These are phyloP conservation scores for Neopestalotiopsis sp. DNA, from an alignment of 2,329 filamentous ascomycete species.

Conservation along the genomic window DNA sequence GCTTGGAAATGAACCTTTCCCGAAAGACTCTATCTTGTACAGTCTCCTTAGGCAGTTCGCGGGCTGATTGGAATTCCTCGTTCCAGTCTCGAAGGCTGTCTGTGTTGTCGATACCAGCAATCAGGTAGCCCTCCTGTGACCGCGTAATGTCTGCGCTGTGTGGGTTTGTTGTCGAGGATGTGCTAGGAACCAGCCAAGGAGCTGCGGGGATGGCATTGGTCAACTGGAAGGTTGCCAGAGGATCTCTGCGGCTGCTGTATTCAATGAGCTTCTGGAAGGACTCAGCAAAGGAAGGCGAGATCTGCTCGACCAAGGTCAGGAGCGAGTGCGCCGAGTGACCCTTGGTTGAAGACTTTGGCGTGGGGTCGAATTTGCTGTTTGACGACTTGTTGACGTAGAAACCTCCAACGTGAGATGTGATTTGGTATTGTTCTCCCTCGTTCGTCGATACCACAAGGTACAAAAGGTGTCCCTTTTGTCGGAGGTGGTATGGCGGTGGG, in stretches of 20 bases:
- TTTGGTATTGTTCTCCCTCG: slow-evolving; percentile 92
- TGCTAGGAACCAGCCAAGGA: slow-evolving; percentile 85
- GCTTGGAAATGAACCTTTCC: slow-evolving; percentile 90
- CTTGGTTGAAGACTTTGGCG: slow-evolving; percentile 80
- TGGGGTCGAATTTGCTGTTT: slow-evolving; percentile 93
- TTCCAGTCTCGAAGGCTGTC: slow-evolving; percentile 98
- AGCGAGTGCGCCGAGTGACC: slow-evolving; percentile 83
- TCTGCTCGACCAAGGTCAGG: slow-evolving; percentile 74
- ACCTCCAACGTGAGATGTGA: slow-evolving; percentile 91
- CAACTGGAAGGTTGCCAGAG: slow-evolving; percentile 91
- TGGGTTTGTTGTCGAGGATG: slow-evolving; percentile 65
- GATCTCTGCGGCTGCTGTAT: slow-evolving; percentile 83
- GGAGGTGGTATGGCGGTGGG: slow-evolving; percentile 88
- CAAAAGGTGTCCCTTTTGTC: slow-evolving; percentile 89
- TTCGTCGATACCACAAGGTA: slow-evolving; percentile 90
- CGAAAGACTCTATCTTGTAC: slow-evolving; percentile 96
- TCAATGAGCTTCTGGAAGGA: slow-evolving; percentile 83
- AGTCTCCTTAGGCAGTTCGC: slow-evolving; percentile 90
- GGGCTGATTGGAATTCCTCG: slow-evolving; percentile 96
- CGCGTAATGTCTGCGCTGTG: slow-evolving; percentile 87
- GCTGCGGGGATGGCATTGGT: slow-evolving; percentile 92
- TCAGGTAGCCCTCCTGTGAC: slow-evolving; percentile 89
- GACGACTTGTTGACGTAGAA: slow-evolving; percentile 98
- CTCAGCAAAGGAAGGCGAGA: slow-evolving; percentile 83
- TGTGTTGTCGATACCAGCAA: slow-evolving; percentile 89